These are phyloP conservation scores for Amanita brunnescens DNA, from an alignment of 768 basidiomycete species.

Conservation along the genomic window DNA sequence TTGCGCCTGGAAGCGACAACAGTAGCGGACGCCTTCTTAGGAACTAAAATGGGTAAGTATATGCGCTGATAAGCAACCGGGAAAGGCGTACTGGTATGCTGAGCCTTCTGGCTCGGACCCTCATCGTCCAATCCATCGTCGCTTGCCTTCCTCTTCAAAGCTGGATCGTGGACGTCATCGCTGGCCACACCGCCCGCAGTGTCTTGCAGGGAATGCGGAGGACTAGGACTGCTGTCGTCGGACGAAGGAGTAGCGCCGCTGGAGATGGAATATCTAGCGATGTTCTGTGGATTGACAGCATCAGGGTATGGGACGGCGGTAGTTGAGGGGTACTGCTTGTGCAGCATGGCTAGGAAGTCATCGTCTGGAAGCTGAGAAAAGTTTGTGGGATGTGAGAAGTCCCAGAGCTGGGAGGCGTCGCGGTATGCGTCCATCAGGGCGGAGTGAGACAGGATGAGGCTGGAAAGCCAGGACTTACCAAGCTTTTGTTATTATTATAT, in stretches of 20 bases:
- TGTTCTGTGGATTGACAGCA: slow-evolving; percentile 52
- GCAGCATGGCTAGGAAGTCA: slow-evolving; percentile 69
- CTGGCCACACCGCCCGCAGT: slow-evolving; percentile 13
- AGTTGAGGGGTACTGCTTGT: slow-evolving; percentile 40
- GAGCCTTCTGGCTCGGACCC: slow-evolving; percentile 58
- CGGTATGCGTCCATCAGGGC: slow-evolving; percentile 43
- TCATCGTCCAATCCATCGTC: slow-evolving; percentile 53
- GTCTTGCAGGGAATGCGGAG: slow-evolving; percentile 41
- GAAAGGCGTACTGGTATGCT: slow-evolving; percentile 46
- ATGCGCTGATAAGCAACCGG: background rate
- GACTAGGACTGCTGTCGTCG: slow-evolving; percentile 75
- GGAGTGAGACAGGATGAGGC: slow-evolving; percentile 2
- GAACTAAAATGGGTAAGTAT: slow-evolving; percentile 8
- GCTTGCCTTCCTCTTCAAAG: slow-evolving; percentile 73
- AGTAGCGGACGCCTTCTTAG: slow-evolving; percentile 16
- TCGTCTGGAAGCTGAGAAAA: slow-evolving; percentile 64
- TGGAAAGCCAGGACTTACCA: background rate
- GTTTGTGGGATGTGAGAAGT: slow-evolving; percentile 46
- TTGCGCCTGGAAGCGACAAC: slow-evolving; percentile 24
- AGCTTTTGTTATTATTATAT: slow-evolving; percentile 4
- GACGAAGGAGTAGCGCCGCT: slow-evolving; percentile 49
- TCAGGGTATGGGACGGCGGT: slow-evolving; percentile 18
- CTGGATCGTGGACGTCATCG: slow-evolving; percentile 36
- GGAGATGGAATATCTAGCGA: slow-evolving; percentile 40
- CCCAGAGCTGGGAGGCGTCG: slow-evolving; percentile 52